Conservation (phyloP, 805 yeast genomes). For the Lipomyces chichibuensis region DNA sequence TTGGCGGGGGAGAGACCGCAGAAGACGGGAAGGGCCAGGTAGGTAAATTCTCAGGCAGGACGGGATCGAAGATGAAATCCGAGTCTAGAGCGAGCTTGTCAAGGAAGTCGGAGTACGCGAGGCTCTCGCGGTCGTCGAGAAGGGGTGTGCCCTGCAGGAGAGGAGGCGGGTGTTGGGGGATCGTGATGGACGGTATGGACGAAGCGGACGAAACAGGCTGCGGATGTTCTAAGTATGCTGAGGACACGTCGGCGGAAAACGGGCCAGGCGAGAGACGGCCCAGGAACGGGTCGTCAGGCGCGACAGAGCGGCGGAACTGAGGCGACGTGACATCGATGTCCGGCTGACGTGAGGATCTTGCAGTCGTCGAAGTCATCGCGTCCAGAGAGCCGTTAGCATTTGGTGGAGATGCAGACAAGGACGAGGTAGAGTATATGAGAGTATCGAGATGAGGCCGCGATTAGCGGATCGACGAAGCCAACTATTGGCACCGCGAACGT, state of each 20-base stretch:
- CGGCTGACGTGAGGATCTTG: background rate
- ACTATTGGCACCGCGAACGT: background rate
- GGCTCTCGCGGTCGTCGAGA: conserved; percentile 41
- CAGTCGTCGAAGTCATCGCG: background rate
- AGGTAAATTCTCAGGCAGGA: conserved; percentile 33
- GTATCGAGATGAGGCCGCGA: background rate
- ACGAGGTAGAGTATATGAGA: background rate
- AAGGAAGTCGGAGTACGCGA: conserved; percentile 41
- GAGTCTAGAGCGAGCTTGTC: conserved; percentile 42
- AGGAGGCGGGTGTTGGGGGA: conserved; percentile 23
- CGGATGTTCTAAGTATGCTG: background rate
- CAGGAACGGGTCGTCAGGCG: background rate
- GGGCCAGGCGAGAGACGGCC: background rate
- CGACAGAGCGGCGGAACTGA: background rate
- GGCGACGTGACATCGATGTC: background rate
- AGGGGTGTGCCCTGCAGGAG: conserved; percentile 19
- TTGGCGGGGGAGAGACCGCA: background rate
- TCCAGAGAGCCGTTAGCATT: background rate
- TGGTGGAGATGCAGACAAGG: background rate
- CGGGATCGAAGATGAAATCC: conserved; percentile 43
- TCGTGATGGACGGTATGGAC: conserved; percentile 10
- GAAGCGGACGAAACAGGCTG: background rate
- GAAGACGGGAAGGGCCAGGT: conserved; percentile 12
- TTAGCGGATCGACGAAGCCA: background rate
- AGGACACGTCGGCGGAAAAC: background rate